These are phyloP conservation scores for Phoenix dactylifera DNA, from an alignment of 176 grass and related monocot genomes.

Conservation along the genomic window DNA sequence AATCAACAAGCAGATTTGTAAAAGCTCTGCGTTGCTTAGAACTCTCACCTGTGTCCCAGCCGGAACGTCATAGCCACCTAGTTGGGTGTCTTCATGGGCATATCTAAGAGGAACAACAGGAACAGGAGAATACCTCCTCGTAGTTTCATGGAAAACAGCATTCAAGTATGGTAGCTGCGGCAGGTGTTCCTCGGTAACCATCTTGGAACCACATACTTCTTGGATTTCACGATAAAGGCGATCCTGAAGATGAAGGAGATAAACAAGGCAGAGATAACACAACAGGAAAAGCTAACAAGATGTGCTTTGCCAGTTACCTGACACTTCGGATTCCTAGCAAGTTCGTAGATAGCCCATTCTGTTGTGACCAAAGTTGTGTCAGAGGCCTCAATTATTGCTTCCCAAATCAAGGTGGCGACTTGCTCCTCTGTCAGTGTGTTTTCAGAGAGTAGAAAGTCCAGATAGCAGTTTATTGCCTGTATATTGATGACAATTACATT, in stretches of 20 bases:
- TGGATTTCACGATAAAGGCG: slow-evolving; percentile 53
- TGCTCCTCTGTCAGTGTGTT: slow-evolving; percentile 55
- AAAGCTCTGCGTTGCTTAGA: not conserved
- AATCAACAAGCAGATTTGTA: not conserved
- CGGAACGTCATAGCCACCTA: slow-evolving; percentile 52
- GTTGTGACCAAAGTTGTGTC: slow-evolving; percentile 66
- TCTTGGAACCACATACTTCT: slow-evolving; percentile 33
- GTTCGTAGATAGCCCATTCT: slow-evolving; percentile 87
- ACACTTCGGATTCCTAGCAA: slow-evolving; percentile 54
- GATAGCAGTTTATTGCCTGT: slow-evolving; percentile 49
- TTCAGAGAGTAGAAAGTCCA: slow-evolving; percentile 57
- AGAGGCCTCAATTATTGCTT: slow-evolving; percentile 58
- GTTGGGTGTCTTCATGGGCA: slow-evolving; percentile 52
- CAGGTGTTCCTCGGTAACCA: slow-evolving; percentile 52
- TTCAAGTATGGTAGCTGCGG: slow-evolving; percentile 46
- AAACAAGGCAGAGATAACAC: not conserved
- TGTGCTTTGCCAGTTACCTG: slow-evolving; percentile 24
- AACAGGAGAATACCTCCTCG: slow-evolving; percentile 48
- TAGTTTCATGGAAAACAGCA: slow-evolving; percentile 72
- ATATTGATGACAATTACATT: not conserved
- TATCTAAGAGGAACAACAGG: slow-evolving; percentile 59
- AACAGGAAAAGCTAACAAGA: not conserved
- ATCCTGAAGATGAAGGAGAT: slow-evolving; percentile 31
- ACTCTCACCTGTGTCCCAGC: slow-evolving; percentile 46
- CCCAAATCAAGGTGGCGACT: slow-evolving; percentile 50